Evolutionary conservation across 768 basidiomycete species (phyloP).

Genomic region (Rhodotorula babjevae): DNA sequence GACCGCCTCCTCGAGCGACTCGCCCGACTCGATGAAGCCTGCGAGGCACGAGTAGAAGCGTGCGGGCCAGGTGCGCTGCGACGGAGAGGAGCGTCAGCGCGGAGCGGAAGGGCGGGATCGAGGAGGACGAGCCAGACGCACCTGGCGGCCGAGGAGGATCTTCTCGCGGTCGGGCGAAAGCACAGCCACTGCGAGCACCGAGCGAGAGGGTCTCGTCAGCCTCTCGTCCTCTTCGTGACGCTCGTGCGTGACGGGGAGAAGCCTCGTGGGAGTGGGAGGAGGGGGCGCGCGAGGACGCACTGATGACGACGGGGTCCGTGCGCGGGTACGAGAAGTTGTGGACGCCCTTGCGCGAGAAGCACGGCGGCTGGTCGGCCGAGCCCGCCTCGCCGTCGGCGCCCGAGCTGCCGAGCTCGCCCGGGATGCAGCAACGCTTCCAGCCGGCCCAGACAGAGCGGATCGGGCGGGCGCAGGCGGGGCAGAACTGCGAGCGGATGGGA

Average conservation of each 20-base stretch:
- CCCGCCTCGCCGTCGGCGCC: background rate
- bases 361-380: slow-evolving; percentile 17
- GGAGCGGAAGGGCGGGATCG: background rate
- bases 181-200: slow-evolving; percentile 56
- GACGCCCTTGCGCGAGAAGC: slow-evolving; percentile 61
- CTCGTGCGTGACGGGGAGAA: too few species aligned
- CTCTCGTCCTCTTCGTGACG: too few species aligned
- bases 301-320: slow-evolving; percentile 86
- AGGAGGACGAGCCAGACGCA: slow-evolving; percentile 40
- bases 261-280: background rate
- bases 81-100: background rate
- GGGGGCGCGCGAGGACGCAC: too few species aligned
- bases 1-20: slow-evolving; percentile 90
- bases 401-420: slow-evolving; percentile 42
- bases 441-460: slow-evolving; percentile 88
- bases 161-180: slow-evolving; percentile 73
- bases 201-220: too few species aligned
- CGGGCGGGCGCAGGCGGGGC: slow-evolving; percentile 75
- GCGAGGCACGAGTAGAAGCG: slow-evolving; percentile 81
- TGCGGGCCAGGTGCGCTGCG: slow-evolving; percentile 44
- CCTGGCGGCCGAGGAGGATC: slow-evolving; percentile 72
- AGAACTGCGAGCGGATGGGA: slow-evolving; percentile 52
- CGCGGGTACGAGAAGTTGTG: slow-evolving; percentile 66
- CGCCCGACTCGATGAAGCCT: slow-evolving; percentile 90
- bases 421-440: slow-evolving; percentile 82